Conservation (phyloP, 257 asterid genomes). For the Solanum etuberosum region DNA sequence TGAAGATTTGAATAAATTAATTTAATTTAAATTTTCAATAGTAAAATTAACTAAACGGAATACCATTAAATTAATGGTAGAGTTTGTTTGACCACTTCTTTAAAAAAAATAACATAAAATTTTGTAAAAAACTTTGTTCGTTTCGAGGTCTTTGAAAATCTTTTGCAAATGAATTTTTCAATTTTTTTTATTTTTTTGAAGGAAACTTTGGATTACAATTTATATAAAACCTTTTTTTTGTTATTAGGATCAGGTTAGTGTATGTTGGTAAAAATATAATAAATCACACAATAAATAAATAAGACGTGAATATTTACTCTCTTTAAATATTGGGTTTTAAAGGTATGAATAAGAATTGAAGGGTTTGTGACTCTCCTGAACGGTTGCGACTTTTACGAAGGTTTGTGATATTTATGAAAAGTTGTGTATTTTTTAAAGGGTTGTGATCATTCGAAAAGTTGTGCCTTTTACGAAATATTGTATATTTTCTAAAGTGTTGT, state of each 20-base stretch:
- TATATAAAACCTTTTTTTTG: not conserved
- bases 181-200: no score
- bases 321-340: not conserved
- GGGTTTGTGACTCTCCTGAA: fast-evolving
- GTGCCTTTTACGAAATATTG: no score
- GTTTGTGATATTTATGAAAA: no score
- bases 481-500: not conserved
- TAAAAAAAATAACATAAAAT: not conserved
- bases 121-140: not conserved
- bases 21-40: not conserved
- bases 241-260: not conserved
- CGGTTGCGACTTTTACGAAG: not conserved
- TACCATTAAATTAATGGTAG: not conserved
- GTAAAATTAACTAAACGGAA: not conserved
- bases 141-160: not conserved
- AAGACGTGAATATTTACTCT: not conserved
- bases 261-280: not conserved
- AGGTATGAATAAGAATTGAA: not conserved
- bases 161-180: not conserved
- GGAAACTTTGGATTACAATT: not conserved
- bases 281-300: no score
- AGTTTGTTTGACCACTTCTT: not conserved
- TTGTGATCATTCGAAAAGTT: no score
- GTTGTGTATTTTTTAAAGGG: no score
- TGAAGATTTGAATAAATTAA: not conserved